Evolutionary conservation across 352 stramenopile genomes (phyloP).

Genomic region (Phytophthora pistaciae): DNA sequence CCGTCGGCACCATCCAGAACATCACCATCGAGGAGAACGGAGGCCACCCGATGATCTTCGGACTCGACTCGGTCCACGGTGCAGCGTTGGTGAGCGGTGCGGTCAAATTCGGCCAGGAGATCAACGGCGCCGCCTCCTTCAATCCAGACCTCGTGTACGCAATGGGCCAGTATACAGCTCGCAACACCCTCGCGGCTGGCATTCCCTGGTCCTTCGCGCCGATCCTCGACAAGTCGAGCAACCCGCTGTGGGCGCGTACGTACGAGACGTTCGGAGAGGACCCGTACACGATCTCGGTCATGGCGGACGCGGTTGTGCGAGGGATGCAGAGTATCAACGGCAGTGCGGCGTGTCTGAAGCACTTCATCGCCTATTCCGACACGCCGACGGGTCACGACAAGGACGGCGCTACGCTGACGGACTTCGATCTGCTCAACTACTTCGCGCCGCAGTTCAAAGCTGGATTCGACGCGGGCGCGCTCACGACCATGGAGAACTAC

Average conservation of each 20-base stretch:
- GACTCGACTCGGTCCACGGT: constrained; percentile 91
- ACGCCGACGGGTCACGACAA: constrained; percentile 82
- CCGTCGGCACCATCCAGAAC: constrained; percentile 69
- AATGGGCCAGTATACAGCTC: constrained; percentile 72
- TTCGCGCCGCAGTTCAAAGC: constrained; percentile 84
- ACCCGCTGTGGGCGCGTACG: constrained; percentile 87
- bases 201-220: constrained; percentile 93
- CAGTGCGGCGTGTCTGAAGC: constrained; percentile 87
- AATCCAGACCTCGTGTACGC: constrained; percentile 75
- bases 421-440: constrained; percentile 82
- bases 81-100: constrained; percentile 73
- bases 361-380: constrained; percentile 85
- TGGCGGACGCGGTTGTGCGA: constrained; percentile 70
- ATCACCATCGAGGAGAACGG: constrained; percentile 75
- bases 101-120: constrained; percentile 83
- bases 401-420: constrained; percentile 62
- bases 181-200: constrained; percentile 86
- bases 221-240: constrained; percentile 82
- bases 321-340: constrained; percentile 78
- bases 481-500: constrained; percentile 94
- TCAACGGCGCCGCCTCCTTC: constrained; percentile 90
- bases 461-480: constrained; percentile 70
- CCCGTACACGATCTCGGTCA: constrained; percentile 73
- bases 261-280: constrained; percentile 96
- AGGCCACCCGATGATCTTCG: constrained; percentile 80